These are phyloP conservation scores for Hordeum pubiflorum DNA, from an alignment of 202 grass and related monocot genomes.

Conservation along the genomic window DNA sequence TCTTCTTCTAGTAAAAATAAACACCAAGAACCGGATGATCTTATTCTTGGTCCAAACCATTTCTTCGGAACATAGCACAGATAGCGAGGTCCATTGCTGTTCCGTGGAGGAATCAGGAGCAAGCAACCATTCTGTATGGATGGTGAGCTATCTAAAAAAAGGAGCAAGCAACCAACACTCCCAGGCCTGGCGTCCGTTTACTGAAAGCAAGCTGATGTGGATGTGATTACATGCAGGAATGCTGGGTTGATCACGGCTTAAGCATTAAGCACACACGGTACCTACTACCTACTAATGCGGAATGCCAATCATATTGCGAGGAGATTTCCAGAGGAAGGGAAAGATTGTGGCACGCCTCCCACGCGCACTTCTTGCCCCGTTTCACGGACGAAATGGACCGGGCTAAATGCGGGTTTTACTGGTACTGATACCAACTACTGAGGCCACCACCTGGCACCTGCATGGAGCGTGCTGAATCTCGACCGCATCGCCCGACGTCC, in stretches of 20 bases:
- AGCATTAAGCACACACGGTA: neutral
- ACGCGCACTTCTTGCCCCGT: slow-evolving; percentile 17
- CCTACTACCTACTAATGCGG: neutral
- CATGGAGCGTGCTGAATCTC: neutral
- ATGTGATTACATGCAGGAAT: neutral
- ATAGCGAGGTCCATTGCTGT: neutral
- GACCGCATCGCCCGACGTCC: neutral
- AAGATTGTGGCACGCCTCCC: slow-evolving; percentile 10
- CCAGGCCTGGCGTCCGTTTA: neutral
- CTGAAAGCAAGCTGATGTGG: neutral
- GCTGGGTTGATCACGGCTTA: slow-evolving; percentile 9
- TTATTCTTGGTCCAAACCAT: neutral
- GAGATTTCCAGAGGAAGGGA: neutral
- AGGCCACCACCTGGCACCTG: neutral
- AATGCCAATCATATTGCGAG: neutral
- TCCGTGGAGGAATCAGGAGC: neutral
- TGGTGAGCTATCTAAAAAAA: neutral
- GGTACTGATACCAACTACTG: neutral
- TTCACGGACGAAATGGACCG: slow-evolving; percentile 5
- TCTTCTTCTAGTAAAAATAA: neutral
- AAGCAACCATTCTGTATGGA: neutral
- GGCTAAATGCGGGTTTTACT: neutral
- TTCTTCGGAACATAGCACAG: neutral
- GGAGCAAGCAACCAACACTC: neutral
- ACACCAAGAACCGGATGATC: neutral